A percentile compares a stretch with the other conserved stretches of the same genome.
Conservation (phyloP, 2,329 filamentous ascomycete species). For the Sarocladium kiliense region DNA sequence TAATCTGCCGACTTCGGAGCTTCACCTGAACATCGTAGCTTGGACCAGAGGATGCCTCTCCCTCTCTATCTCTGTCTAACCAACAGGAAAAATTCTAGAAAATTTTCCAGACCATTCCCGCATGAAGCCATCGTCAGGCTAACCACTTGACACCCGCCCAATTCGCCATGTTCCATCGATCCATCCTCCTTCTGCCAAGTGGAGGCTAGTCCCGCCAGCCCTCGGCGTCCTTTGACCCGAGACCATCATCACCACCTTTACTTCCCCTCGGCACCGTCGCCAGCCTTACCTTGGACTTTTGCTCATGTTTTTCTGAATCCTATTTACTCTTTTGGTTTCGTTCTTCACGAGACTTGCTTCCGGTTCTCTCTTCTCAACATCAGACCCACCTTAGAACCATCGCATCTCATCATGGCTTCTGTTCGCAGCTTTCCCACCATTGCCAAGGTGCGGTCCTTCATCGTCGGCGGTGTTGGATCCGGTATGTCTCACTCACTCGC, state of each 20-base stretch:
- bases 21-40: background rate
- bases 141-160: background rate
- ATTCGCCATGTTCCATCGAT: background rate
- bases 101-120: background rate
- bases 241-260: background rate
- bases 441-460: constrained; percentile 67
- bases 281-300: background rate
- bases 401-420: constrained; percentile 38
- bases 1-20: background rate
- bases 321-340: too few species aligned
- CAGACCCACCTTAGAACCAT: background rate
- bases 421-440: constrained; percentile 65
- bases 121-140: background rate
- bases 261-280: background rate
- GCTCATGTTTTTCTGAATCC: too few species aligned
- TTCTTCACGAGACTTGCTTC: too few species aligned
- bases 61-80: too few species aligned
- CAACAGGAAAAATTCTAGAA: too few species aligned
- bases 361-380: background rate
- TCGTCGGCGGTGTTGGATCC: constrained; percentile 58
- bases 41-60: too few species aligned
- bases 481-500: constrained; percentile 33
- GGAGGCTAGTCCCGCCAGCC: background rate
- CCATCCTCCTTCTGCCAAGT: background rate
- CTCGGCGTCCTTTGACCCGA: constrained; percentile 6